Evolutionary conservation across 805 yeast species (phyloP), one percentile per base, ranked within the genome.

Genomic region (Komagataella pseudopastoris): DNA sequence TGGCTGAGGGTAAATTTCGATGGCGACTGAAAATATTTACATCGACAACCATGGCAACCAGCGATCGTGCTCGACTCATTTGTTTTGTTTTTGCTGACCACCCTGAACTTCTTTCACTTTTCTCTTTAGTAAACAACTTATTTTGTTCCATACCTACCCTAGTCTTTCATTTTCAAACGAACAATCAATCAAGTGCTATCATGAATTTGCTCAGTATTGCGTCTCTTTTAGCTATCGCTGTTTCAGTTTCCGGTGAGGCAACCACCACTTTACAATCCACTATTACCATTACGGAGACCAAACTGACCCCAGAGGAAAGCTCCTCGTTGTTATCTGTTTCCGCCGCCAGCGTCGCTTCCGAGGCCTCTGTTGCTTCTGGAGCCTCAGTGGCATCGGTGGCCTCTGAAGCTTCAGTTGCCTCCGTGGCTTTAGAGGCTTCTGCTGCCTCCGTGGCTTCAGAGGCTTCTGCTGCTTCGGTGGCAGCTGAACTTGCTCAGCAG

Each of bases 261-360:
- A 30, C 39, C 39, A 30, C 39, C 39, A 30, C 39, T 30, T 30
- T 7, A 4, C 39, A 30, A 30, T 10, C 39, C 14, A 75, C 79
- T 24, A 57, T 75, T 53, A 75, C 79, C 22, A 63, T 72, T 53
- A 75, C 80, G 48, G 63, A 64, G 50, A 75, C 80, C 24, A 50
- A 72, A 47, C 67, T 72, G 59, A 65, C 77, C 30, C 78, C 79
- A 39, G 66, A 69, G 51, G 75, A 75, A 60, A 67, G 73, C 50
- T 50, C 70, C 46, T 65, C 68, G 45, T 45, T 62, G 46, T 49
- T 55, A 48, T 52, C 56, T 36, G 51, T 62, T 22, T 54, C 51
- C 39, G 55, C 62, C 3, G 56, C 59, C 6, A 58, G 20, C 17
- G 24, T 46, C 16, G 55, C 17, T 53, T 56, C 23, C 52, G 54